A percentile compares a stretch with the other conserved stretches of the same genome.
Conservation (phyloP, 2,329 filamentous ascomycete species). For the Pseudogymnoascus pannorum region DNA sequence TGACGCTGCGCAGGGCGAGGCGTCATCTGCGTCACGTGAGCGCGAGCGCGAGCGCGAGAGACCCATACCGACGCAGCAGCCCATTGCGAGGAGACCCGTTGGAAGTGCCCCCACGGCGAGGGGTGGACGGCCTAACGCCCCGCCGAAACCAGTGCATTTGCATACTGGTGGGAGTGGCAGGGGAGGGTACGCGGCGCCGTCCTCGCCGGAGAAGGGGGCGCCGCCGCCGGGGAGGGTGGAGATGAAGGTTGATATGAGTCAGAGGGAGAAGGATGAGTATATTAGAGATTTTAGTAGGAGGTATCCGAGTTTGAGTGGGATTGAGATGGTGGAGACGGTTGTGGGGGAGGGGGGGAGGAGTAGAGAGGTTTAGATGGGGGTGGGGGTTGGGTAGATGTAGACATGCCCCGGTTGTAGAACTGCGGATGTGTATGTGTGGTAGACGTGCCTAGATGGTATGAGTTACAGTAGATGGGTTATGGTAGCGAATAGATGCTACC, state of each 20-base stretch:
- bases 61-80: constrained; percentile 18
- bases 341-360: constrained; percentile 17
- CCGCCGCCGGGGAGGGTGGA: background rate
- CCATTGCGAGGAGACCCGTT: constrained; percentile 41
- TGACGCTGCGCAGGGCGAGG: constrained; percentile 25
- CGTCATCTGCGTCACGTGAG: constrained; percentile 13
- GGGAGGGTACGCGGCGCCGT: constrained; percentile 23
- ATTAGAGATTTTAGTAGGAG: constrained; percentile 68
- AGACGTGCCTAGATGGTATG: background rate
- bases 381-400: background rate
- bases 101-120: constrained; percentile 23
- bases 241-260: constrained; percentile 46
- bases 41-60: constrained; percentile 16
- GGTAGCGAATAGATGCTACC: background rate
- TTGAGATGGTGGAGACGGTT: constrained; percentile 52
- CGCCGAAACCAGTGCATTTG: constrained; percentile 55
- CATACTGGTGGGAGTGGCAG: constrained; percentile 42
- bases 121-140: constrained; percentile 43
- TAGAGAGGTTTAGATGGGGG: background rate
- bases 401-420: background rate
- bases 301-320: constrained; percentile 74
- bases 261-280: constrained; percentile 57
- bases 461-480: background rate
- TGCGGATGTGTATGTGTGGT: background rate
- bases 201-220: background rate